Base-by-base conservation (phyloP, 148 eudicot species). In the Rhododendron molle region DNA sequence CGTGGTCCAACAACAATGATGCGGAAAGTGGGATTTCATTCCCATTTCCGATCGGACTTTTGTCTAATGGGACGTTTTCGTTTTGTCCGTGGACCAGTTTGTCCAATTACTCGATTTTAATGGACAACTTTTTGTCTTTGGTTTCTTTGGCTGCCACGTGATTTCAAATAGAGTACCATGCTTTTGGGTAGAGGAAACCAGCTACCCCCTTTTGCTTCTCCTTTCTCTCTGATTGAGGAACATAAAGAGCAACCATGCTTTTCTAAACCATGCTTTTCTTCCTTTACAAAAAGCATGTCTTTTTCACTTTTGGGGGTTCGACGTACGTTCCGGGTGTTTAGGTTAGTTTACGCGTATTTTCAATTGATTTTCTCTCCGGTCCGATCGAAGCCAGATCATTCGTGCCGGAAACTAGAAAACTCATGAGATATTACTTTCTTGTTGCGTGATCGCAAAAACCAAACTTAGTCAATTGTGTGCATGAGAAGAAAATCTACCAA, bases 281-380 rank as follows among this genome's bases (percentile, higher is more conserved):
- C 54, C 72, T 82, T 82, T 82, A 6, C 84, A 60, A 10, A 82
- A 82, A 82, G 84, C 52, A 21, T 82, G 52, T 62, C 84, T 60
- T 38, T 38, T 40, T 82, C 74, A 60, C 32, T 58, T 58, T 58
- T 58, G 20, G 0, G 4, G 18, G 62, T 58, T 58, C 65, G n/a
- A 58, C 0, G n/a, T 20, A 20, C 2, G 9, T 54, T 16, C 0
- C 0, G 9, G 9, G 2, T 6, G 62, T 56, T 56, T 0, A 0
- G 9, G 2, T 58, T 1, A 58, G 21, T 20, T 58, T 58, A 58
- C 10, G 2, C 0, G 0, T 16, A 18, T 0, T 6, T 6, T 0
- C 0, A 58, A 18, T 0, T 56, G 0, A 16, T 56, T 56, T 18
- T 56, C 0, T 56, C 4, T 56, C 0, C 0, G 23, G 1, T 56